Conservation (phyloP, 176 grass and related monocot genomes). For the Puya raimondii region DNA sequence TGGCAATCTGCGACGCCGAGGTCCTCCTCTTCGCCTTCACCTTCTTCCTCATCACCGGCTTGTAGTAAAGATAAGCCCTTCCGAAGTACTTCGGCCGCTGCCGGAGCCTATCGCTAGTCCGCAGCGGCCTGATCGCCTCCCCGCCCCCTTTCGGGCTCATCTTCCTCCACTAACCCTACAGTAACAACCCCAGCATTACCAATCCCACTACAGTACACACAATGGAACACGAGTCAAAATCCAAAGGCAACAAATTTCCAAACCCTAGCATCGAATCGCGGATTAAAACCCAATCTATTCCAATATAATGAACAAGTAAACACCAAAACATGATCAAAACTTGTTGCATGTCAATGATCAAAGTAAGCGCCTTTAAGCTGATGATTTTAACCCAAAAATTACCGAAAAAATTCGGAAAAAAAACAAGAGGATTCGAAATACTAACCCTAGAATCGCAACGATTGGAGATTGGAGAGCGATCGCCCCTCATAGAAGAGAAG, state of each 20-base stretch:
- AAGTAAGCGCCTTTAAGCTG: not conserved
- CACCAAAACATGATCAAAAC: not conserved
- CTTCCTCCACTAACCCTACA: not conserved
- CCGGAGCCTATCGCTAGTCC: slow-evolving; percentile 69
- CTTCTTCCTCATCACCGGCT: slow-evolving; percentile 72
- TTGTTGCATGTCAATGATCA: not conserved
- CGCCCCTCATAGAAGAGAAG: not conserved
- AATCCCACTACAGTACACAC: not conserved
- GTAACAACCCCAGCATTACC: slow-evolving; percentile 13
- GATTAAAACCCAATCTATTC: not conserved
- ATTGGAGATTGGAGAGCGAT: not conserved
- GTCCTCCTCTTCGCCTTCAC: slow-evolving; percentile 83
- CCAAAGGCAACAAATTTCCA: not conserved
- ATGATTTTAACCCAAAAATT: slow-evolving; percentile 7
- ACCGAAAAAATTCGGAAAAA: not conserved
- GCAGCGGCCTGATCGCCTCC: slow-evolving; percentile 27
- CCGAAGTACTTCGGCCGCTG: slow-evolving; percentile 56
- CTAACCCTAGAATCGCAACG: slow-evolving; percentile 15
- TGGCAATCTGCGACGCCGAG: slow-evolving; percentile 80
- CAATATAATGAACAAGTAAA: not conserved
- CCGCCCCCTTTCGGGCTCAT: slow-evolving; percentile 24
- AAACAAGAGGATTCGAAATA: not conserved
- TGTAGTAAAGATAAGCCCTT: slow-evolving; percentile 55
- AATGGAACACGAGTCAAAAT: not conserved
- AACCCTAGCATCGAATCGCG: slow-evolving; percentile 10